phyloP scores from a whole-genome alignment of 179 eudicot genomes.

The Silene vulgaris region DNA sequence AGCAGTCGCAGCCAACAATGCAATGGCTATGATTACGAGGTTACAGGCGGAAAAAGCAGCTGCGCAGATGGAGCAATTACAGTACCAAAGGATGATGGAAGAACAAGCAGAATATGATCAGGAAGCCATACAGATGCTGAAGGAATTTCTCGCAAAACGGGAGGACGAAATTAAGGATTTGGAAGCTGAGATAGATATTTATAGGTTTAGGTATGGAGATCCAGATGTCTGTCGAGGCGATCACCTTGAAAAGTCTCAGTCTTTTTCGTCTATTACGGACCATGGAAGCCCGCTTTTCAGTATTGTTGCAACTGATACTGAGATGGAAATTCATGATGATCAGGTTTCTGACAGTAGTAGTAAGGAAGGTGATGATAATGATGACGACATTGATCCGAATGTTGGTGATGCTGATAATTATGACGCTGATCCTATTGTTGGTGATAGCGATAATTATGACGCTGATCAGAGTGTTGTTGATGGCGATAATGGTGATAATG shows the following conservation, averaged over 20 bases:
- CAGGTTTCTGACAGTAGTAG: slow-evolving; percentile 22
- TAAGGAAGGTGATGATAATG: slow-evolving; percentile 4
- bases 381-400: not conserved
- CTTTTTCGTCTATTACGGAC: slow-evolving; percentile 39
- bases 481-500: not conserved
- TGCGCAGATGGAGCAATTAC: slow-evolving; percentile 47
- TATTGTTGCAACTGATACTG: slow-evolving; percentile 25
- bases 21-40: slow-evolving; percentile 48
- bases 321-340: slow-evolving; percentile 22
- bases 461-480: too few species aligned
- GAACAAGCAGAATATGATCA: slow-evolving; percentile 51
- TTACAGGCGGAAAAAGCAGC: slow-evolving; percentile 48
- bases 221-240: slow-evolving; percentile 23
- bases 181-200: slow-evolving; percentile 36
- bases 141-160: slow-evolving; percentile 34
- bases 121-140: slow-evolving; percentile 37
- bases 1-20: slow-evolving; percentile 50
- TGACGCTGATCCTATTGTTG: too few species aligned
- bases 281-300: slow-evolving; percentile 37
- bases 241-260: slow-evolving; percentile 28
- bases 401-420: not conserved
- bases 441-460: too few species aligned
- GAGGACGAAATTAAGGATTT: slow-evolving; percentile 42
- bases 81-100: slow-evolving; percentile 52
- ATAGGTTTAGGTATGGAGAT: slow-evolving; percentile 33